Evolutionary conservation across 768 basidiomycete species (phyloP).

Genomic region (Serendipita indica): DNA sequence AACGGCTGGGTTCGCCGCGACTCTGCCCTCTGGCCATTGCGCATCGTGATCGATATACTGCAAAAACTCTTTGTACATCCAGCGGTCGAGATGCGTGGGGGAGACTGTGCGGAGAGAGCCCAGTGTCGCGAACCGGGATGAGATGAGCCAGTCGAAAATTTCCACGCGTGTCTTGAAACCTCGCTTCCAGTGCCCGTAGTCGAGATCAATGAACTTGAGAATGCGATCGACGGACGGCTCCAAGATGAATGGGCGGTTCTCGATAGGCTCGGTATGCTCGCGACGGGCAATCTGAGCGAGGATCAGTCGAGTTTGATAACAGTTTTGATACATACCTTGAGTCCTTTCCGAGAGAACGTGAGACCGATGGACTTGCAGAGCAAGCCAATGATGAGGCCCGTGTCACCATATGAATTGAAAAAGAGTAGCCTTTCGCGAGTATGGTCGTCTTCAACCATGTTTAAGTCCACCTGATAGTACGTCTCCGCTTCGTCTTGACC

Average conservation of each 20-base stretch:
- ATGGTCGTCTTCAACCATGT: constrained; percentile 36
- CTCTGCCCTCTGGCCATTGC: constrained; percentile 10
- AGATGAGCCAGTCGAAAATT: constrained; percentile 42
- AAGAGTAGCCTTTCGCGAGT: constrained; percentile 39
- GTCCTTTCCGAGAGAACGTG: constrained; percentile 35
- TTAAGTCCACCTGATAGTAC: constrained; percentile 45
- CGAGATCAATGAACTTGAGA: constrained; percentile 41
- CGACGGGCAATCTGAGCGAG: constrained; percentile 15
- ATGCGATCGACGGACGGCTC: constrained; percentile 36
- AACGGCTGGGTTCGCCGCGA: too few relatives aligned
- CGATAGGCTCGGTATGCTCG: constrained; percentile 13
- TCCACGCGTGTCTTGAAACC: constrained; percentile 43
- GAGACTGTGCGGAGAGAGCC: constrained; percentile 31
- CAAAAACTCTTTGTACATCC: constrained; percentile 47
- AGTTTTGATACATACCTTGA: constrained; percentile 35
- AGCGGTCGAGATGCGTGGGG: constrained; percentile 25
- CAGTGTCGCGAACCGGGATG: constrained; percentile 42
- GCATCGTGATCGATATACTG: constrained; percentile 28
- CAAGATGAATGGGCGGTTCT: constrained; percentile 30
- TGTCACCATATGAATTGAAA: constrained; percentile 52
- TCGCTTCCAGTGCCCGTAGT: constrained; percentile 32
- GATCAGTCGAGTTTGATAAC: constrained; percentile 29
- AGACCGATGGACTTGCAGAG: constrained; percentile 39
- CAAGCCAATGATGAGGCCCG: constrained; percentile 53
- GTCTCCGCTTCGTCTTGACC: constrained; percentile 23